These are phyloP conservation scores for Aspergillus sp. DNA, from an alignment of 2,329 filamentous ascomycete genomes.

Conservation along the genomic window DNA sequence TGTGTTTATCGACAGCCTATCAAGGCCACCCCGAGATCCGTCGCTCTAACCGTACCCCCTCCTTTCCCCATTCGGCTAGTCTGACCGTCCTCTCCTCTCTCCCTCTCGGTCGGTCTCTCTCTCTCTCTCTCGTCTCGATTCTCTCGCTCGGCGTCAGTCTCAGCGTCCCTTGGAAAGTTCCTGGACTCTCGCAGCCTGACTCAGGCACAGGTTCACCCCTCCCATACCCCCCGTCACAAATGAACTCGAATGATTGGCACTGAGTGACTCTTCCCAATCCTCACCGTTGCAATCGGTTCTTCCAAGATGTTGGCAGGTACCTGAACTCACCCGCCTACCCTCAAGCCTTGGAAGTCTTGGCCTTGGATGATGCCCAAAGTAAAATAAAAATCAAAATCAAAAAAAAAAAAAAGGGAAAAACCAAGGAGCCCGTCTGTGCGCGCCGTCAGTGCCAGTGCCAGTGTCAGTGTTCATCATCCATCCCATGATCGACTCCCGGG, in stretches of 20 bases:
- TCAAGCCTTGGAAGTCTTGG: slow-evolving; percentile 6
- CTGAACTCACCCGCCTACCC: slow-evolving; percentile 10
- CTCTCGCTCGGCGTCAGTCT: background rate
- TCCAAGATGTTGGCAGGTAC: slow-evolving; percentile 9
- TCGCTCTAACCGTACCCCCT: slow-evolving; percentile 1
- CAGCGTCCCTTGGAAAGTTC: background rate
- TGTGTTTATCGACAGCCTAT: slow-evolving; percentile 17
- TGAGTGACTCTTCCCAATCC: background rate
- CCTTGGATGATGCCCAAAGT: slow-evolving; percentile 5
- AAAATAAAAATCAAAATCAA: slow-evolving; percentile 12
- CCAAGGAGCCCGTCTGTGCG: slow-evolving; percentile 17
- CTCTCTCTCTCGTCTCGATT: background rate
- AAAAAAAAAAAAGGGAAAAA: slow-evolving; percentile 15
- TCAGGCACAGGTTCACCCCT: slow-evolving; percentile 4
- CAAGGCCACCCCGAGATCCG: slow-evolving; percentile 5
- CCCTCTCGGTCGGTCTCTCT: background rate
- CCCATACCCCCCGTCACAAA: slow-evolving; percentile 8
- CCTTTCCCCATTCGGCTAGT: background rate
- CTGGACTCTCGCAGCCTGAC: slow-evolving; percentile 3
- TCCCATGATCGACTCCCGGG: slow-evolving; percentile 21
- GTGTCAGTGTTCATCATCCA: slow-evolving; percentile 15
- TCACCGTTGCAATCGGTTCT: background rate
- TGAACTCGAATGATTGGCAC: slow-evolving; percentile 15
- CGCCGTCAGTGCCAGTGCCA: slow-evolving; percentile 4
- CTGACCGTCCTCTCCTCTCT: background rate